Evolutionary conservation across 2,329 filamentous ascomycete species (phyloP).

Genomic region (Aspergillus arachidicola): DNA sequence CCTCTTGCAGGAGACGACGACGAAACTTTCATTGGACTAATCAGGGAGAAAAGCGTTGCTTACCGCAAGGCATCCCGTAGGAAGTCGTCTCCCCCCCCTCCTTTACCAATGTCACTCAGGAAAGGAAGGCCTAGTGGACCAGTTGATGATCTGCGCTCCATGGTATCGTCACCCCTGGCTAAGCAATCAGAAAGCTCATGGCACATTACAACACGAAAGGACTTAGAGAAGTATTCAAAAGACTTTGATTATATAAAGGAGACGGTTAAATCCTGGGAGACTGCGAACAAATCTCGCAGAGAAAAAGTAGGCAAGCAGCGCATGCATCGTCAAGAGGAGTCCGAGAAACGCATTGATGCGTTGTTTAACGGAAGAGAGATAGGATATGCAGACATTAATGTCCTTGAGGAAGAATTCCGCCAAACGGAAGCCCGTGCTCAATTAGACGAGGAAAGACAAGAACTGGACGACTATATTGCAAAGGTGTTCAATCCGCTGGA

Average conservation of each 20-base stretch:
- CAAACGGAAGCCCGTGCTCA: constrained; percentile 54
- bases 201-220: constrained; percentile 35
- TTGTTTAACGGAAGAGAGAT: constrained; percentile 61
- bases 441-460: constrained; percentile 55
- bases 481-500: constrained; percentile 56
- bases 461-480: constrained; percentile 54
- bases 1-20: constrained; percentile 30
- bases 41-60: constrained; percentile 49
- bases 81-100: constrained; percentile 28
- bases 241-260: constrained; percentile 49
- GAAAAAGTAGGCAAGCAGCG: constrained; percentile 52
- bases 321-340: constrained; percentile 53
- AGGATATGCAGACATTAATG: constrained; percentile 59
- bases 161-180: constrained; percentile 37
- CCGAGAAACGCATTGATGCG: constrained; percentile 55
- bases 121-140: constrained; percentile 29
- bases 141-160: constrained; percentile 38
- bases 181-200: constrained; percentile 37
- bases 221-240: constrained; percentile 40
- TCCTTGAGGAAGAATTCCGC: constrained; percentile 58
- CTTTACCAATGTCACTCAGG: constrained; percentile 36
- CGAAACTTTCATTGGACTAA: constrained; percentile 52
- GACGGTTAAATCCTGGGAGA: constrained; percentile 50
- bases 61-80: constrained; percentile 34
- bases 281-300: constrained; percentile 45